These are phyloP conservation scores for Alternaria metachromatica DNA, from an alignment of 2,329 filamentous ascomycete species.

Conservation along the genomic window DNA sequence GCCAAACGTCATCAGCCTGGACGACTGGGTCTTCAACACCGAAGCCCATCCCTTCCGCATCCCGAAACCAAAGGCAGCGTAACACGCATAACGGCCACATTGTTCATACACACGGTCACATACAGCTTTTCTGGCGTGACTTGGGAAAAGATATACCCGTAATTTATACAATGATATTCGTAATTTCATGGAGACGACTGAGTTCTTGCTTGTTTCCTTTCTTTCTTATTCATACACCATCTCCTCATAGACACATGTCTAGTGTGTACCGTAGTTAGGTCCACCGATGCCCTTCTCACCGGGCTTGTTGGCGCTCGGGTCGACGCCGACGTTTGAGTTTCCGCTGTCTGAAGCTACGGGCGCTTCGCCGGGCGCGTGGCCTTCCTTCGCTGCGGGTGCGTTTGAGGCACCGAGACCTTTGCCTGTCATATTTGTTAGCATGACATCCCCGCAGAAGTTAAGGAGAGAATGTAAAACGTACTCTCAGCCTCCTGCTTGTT, in stretches of 20 bases:
- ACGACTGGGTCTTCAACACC: conserved; percentile 57
- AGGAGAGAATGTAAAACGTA: neutral
- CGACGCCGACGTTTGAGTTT: conserved; percentile 25
- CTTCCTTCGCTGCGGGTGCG: conserved; percentile 21
- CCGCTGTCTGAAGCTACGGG: conserved; percentile 24
- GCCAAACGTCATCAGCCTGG: conserved; percentile 51
- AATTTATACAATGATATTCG: neutral
- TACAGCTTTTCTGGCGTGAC: neutral
- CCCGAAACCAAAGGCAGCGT: conserved; percentile 21
- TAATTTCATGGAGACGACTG: neutral
- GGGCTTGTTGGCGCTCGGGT: conserved; percentile 22
- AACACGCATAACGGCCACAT: neutral
- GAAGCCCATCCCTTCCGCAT: conserved; percentile 56
- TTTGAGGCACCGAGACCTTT: conserved; percentile 27
- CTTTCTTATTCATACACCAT: neutral
- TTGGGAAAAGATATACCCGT: neutral
- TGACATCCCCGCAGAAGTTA: neutral
- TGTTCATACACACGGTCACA: neutral
- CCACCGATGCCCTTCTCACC: conserved; percentile 27
- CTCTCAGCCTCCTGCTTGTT: conserved; percentile 26
- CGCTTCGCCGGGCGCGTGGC: conserved; percentile 18
- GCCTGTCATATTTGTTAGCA: conserved; percentile 5
- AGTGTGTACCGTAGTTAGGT: conserved; percentile 19
- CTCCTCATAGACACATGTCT: neutral
- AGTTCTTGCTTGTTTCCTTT: neutral